phyloP scores from a whole-genome alignment of 805 yeast genomes.

The Candida cerambycidarum region DNA sequence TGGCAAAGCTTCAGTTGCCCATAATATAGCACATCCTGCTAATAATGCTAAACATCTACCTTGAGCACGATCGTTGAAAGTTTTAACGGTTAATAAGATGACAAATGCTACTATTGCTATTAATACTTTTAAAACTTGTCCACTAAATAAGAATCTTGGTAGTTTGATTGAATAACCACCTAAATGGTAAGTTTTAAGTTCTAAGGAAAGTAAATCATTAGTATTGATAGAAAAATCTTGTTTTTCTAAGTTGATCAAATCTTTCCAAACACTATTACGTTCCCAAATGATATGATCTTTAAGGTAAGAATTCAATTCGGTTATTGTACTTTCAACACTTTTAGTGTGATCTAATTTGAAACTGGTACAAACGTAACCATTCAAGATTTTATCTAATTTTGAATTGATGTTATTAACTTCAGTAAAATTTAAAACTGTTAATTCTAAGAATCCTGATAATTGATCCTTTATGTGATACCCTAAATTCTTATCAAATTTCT shows the following conservation, averaged over 20 bases:
- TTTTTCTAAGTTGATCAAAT: conserved; percentile 72
- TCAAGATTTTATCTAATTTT: conserved; percentile 53
- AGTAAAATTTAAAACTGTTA: conserved; percentile 42
- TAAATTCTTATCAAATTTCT: conserved; percentile 87
- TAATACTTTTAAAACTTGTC: conserved; percentile 49
- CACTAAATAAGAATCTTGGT: conserved; percentile 49
- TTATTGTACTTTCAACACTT: conserved; percentile 47
- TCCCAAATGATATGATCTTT: conserved; percentile 97
- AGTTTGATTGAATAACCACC: conserved; percentile 23
- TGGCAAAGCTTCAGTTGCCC: conserved; percentile 56
- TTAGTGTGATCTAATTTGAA: conserved; percentile 39
- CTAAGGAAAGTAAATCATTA: conserved; percentile 19
- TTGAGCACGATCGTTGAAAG: conserved; percentile 65
- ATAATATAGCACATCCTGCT: conserved; percentile 51
- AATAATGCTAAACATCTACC: conserved; percentile 70
- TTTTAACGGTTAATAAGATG: conserved; percentile 51
- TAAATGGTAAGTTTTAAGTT: conserved; percentile 19
- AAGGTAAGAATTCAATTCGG: conserved; percentile 52
- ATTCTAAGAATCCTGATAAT: conserved; percentile 45
- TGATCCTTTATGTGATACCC: conserved; percentile 57
- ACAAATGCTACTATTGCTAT: conserved; percentile 53
- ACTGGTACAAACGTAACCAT: conserved; percentile 50
- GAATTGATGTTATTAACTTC: conserved; percentile 43
- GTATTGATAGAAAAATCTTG: conserved; percentile 27
- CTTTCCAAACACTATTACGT: conserved; percentile 96